phyloP scores from a whole-genome alignment of 2,329 filamentous ascomycete species.

The Fusarium tjaetaba region DNA sequence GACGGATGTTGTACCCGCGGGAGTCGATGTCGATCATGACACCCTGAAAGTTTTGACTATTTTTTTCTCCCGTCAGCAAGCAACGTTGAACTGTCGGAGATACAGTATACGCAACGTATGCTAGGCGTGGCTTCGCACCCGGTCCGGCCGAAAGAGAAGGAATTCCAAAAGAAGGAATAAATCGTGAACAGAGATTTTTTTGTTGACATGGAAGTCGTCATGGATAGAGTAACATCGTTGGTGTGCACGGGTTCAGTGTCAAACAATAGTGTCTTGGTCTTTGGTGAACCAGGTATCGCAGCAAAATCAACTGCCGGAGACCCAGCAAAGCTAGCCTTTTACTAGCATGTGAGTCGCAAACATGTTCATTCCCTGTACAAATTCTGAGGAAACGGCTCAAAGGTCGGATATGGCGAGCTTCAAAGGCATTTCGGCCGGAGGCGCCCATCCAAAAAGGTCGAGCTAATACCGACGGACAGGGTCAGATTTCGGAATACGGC shows the following conservation, averaged over 20 bases:
- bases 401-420: constrained; percentile 9
- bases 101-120: not conserved
- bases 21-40: constrained; percentile 10
- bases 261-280: constrained; percentile 28
- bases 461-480: constrained; percentile 7
- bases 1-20: constrained; percentile 9
- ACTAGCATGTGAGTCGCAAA: not conserved
- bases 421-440: constrained; percentile 22
- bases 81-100: not conserved
- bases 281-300: constrained; percentile 15
- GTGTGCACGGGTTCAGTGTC: constrained; percentile 6
- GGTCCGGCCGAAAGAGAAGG: constrained; percentile 15
- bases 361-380: not conserved
- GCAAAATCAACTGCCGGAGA: constrained; percentile 23
- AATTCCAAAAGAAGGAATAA: constrained; percentile 16
- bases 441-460: constrained; percentile 7
- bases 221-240: constrained; percentile 29
- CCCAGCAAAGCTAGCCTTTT: not conserved
- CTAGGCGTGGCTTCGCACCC: constrained; percentile 3
- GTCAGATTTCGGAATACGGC: constrained; percentile 13
- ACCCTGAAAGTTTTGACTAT: not conserved
- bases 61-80: not conserved
- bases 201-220: constrained; percentile 10
- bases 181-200: constrained; percentile 11
- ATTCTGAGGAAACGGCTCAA: constrained; percentile 8